phyloP scores from a whole-genome alignment of 129 eudicot species.

The Kitagawia praeruptora region DNA sequence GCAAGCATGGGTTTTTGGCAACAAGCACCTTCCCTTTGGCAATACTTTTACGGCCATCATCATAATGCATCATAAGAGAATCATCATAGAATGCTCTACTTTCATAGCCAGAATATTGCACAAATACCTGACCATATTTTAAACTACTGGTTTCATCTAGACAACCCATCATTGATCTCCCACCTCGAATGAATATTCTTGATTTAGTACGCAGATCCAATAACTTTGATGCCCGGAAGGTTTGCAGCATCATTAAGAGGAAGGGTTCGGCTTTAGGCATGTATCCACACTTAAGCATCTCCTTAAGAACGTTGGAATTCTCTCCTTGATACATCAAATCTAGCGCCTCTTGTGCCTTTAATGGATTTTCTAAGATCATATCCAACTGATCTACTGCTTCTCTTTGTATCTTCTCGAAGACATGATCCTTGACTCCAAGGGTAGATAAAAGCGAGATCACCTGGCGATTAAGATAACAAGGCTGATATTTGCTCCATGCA shows the following conservation, averaged over 20 bases:
- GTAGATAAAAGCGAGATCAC: conserved; percentile 50
- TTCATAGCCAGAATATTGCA: conserved; percentile 44
- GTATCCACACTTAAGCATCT: conserved; percentile 51
- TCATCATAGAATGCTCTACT: conserved; percentile 27
- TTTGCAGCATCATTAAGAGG: conserved; percentile 62
- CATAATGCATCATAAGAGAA: background rate
- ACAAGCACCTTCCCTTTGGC: conserved; percentile 33
- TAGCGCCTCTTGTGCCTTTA: conserved; percentile 44
- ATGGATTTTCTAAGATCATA: conserved; percentile 36
- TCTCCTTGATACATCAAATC: conserved; percentile 62
- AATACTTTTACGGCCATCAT: background rate
- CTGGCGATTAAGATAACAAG: conserved; percentile 57
- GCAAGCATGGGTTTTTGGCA: conserved; percentile 61
- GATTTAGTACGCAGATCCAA: conserved; percentile 43
- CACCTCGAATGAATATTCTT: conserved; percentile 43
- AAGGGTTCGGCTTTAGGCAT: conserved; percentile 55
- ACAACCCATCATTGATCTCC: conserved; percentile 68
- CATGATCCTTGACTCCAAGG: conserved; percentile 43
- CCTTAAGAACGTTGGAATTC: conserved; percentile 38
- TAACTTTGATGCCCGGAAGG: conserved; percentile 47
- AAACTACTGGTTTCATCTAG: conserved; percentile 49
- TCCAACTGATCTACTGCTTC: conserved; percentile 43
- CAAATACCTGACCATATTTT: conserved; percentile 60
- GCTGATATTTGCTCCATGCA: conserved; percentile 56
- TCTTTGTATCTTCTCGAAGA: conserved; percentile 44